phyloP scores from a whole-genome alignment of 73 alveolate genomes.

The Paramecium primaurelia region DNA sequence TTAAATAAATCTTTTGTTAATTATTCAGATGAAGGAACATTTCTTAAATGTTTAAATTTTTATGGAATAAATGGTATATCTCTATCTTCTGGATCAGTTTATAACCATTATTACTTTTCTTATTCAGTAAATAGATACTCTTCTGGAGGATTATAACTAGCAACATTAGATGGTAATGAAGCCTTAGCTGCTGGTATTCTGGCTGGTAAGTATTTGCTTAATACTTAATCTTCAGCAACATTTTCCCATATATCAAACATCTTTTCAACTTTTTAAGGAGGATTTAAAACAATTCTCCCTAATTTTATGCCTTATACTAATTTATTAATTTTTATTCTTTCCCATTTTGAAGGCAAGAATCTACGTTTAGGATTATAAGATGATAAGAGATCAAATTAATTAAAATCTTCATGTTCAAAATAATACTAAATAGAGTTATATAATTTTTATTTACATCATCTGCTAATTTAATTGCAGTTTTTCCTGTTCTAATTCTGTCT shows the following conservation, averaged over 20 bases:
- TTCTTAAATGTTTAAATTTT: constrained; percentile 82
- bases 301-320: constrained; percentile 84
- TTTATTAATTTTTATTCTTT: constrained; percentile 85
- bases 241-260: constrained; percentile 81
- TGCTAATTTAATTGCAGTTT: constrained; percentile 69
- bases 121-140: constrained; percentile 83
- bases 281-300: constrained; percentile 88
- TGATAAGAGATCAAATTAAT: constrained; percentile 79
- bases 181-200: constrained; percentile 91
- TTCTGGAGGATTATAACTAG: constrained; percentile 92
- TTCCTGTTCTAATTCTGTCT: constrained; percentile 86
- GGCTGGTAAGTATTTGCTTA: constrained; percentile 68
- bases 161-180: constrained; percentile 91
- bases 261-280: constrained; percentile 69
- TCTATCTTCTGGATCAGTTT: constrained; percentile 80
- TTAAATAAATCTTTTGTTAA: constrained; percentile 92
- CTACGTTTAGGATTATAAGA: constrained; percentile 87
- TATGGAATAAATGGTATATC: constrained; percentile 74
- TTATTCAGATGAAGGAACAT: constrained; percentile 91
- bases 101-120: constrained; percentile 77
- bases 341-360: constrained; percentile 91
- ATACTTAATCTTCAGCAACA: constrained; percentile 71
- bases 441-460: constrained; percentile 42
- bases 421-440: constrained; percentile 25
- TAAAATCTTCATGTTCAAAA: constrained; percentile 79